phyloP scores from a whole-genome alignment of 1,139 yeast species.

The Yamadazyma siamensis region DNA sequence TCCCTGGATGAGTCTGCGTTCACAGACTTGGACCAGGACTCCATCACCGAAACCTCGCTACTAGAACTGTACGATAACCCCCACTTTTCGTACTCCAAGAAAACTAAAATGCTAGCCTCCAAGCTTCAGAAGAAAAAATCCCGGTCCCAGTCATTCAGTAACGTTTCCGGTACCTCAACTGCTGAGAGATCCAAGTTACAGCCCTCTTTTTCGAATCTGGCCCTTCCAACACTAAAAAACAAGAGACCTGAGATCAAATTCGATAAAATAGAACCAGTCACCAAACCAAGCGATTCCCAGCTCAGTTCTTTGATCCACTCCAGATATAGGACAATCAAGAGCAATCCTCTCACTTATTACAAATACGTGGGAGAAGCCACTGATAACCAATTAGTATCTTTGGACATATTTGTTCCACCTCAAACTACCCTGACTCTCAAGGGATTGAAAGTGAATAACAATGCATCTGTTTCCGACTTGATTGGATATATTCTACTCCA shows the following conservation, averaged over 20 bases:
- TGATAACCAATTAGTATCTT: slow-evolving; percentile 18
- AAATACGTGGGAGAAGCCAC: slow-evolving; percentile 40
- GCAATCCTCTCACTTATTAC: slow-evolving; percentile 53
- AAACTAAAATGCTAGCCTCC: slow-evolving; percentile 13
- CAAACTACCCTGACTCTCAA: slow-evolving; percentile 26
- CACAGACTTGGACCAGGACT: slow-evolving; percentile 43
- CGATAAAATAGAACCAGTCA: slow-evolving; percentile 21
- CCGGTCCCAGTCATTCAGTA: slow-evolving; percentile 8
- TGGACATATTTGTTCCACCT: slow-evolving; percentile 41
- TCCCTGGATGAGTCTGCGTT: slow-evolving; percentile 43
- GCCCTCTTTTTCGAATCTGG: too few species aligned
- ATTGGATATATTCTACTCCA: slow-evolving; percentile 57
- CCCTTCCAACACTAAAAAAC: slow-evolving; percentile 8
- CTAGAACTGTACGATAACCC: slow-evolving; percentile 23
- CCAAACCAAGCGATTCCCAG: slow-evolving; percentile 18
- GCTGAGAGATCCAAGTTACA: too few species aligned
- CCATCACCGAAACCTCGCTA: slow-evolving; percentile 30
- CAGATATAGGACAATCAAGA: slow-evolving; percentile 31
- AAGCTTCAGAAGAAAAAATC: slow-evolving; percentile 11
- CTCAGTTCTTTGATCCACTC: slow-evolving; percentile 41
- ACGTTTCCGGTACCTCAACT: too few species aligned
- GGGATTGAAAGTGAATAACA: slow-evolving; percentile 37
- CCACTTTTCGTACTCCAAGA: slow-evolving; percentile 17
- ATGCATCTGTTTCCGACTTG: slow-evolving; percentile 54
- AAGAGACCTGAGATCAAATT: slow-evolving; percentile 17